These are phyloP conservation scores for Goffeauzyma gilvescens DNA, from an alignment of 768 basidiomycete genomes.

Conservation along the genomic window DNA sequence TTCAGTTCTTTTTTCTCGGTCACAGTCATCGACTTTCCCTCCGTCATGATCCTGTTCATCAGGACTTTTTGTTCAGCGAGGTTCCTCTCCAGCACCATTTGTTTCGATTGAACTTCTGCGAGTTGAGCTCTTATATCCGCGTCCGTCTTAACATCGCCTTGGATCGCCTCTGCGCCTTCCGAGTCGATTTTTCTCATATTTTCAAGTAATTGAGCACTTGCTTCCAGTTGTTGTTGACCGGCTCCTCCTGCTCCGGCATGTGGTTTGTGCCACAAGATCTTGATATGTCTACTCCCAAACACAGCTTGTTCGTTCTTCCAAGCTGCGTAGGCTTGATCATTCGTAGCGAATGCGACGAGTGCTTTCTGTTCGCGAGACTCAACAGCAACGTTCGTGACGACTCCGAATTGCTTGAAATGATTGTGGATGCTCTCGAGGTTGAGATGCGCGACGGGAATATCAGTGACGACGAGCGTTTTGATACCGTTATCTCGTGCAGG, in stretches of 20 bases:
- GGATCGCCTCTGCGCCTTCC: slow-evolving; percentile 12
- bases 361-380: slow-evolving; percentile 59
- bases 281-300: slow-evolving; percentile 83
- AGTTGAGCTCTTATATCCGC: slow-evolving; percentile 30
- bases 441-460: slow-evolving; percentile 71
- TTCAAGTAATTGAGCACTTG: slow-evolving; percentile 56
- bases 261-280: slow-evolving; percentile 85
- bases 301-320: slow-evolving; percentile 92
- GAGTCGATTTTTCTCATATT: slow-evolving; percentile 36
- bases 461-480: slow-evolving; percentile 59
- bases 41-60: slow-evolving; percentile 52
- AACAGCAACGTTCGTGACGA: slow-evolving; percentile 76
- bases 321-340: slow-evolving; percentile 66
- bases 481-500: slow-evolving; percentile 22
- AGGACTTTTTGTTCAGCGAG: slow-evolving; percentile 76
- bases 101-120: slow-evolving; percentile 16
- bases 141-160: slow-evolving; percentile 21
- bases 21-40: slow-evolving; percentile 43
- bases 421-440: slow-evolving; percentile 56
- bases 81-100: slow-evolving; percentile 47
- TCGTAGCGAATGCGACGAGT: slow-evolving; percentile 64
- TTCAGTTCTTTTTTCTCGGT: slow-evolving; percentile 34
- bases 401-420: slow-evolving; percentile 84
- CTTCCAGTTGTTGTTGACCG: slow-evolving; percentile 60
- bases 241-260: slow-evolving; percentile 73